Conservation (phyloP, 371 early-diverging fungal genomes). For the Aphelidium insulamus region DNA sequence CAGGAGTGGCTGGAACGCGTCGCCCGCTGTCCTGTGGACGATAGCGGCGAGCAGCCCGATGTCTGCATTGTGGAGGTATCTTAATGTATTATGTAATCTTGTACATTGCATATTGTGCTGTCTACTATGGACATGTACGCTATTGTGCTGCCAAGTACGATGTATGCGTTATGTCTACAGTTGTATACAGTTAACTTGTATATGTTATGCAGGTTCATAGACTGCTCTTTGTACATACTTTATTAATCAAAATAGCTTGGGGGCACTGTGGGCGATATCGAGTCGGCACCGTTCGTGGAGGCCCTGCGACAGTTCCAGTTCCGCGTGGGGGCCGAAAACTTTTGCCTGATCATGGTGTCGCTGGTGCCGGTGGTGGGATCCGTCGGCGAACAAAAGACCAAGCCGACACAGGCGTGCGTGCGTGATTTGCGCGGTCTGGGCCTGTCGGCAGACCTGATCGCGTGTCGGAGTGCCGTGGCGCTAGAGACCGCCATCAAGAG, state of each 20-base stretch:
- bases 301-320: constrained; percentile 98
- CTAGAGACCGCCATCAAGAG: constrained; percentile 54
- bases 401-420: constrained; percentile 92
- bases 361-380: constrained; percentile 91
- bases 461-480: constrained; percentile 71
- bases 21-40: constrained; percentile 58
- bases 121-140: too few species aligned
- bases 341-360: constrained; percentile 90
- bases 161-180: too few species aligned
- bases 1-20: constrained; percentile 94
- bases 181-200: too few species aligned
- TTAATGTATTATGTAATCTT: neutral
- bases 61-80: constrained; percentile 86
- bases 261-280: constrained; percentile 97
- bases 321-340: constrained; percentile 94
- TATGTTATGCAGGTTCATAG: neutral
- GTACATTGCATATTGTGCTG: neutral
- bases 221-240: neutral
- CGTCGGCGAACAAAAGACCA: constrained; percentile 97
- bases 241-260: constrained; percentile 42
- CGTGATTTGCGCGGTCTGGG: constrained; percentile 90
- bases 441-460: constrained; percentile 88
- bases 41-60: constrained; percentile 69
- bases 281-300: constrained; percentile 95
- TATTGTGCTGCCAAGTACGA: too few species aligned